Evolutionary conservation across 2,329 filamentous ascomycete genomes (phyloP), one percentile per base, ranked within the genome.

Genomic region (Malbranchea cinnamomea): DNA sequence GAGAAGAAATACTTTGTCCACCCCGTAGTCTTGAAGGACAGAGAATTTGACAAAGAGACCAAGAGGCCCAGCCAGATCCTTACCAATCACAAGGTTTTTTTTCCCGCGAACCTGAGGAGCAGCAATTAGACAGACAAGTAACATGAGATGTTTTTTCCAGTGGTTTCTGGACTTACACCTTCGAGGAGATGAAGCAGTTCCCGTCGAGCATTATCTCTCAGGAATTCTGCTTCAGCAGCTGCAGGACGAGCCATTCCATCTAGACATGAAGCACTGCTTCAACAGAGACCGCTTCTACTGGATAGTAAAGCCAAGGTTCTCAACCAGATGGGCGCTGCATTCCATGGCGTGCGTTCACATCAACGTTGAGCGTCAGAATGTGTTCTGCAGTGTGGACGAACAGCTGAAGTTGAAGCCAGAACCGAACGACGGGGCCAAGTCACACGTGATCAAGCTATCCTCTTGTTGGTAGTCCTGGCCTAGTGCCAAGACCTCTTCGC

Each of bases 71-170:
- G 87, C 84, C 44, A 98, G 68, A 45, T 76, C 77, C 56, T 79
- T 81, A 54, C 95, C 87, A 49, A 98, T 78, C 30, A 98, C 80
- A 37, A 98, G 66, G 49, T 94, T 95, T 68, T 98, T 98, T 71
- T 95, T 98, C 44, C 91, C 91, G 52, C 87, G 81, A 41, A 95
- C 83, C 89, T 98, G 49, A 25, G 38, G 31, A 37, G 11, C 34
- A 30, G 28, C 35, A 24, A 38, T 60, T 36, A 59, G 55, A 37
- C 24, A 34, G 26, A 8, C 23, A 29, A 30, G 27, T 6, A 20
- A 7, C 13, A 13, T 7, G 11, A 5, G n/a, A 28, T 6, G 18
- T n/a, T n/a, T n/a, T n/a, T n/a, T n/a, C 10, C 14, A 5, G 22
- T 12, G 14, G 28, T 6, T 11, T 9, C 25, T 15, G 3, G 18